phyloP scores from a whole-genome alignment of 2,329 filamentous ascomycete species.

The Alternaria metachromatica region DNA sequence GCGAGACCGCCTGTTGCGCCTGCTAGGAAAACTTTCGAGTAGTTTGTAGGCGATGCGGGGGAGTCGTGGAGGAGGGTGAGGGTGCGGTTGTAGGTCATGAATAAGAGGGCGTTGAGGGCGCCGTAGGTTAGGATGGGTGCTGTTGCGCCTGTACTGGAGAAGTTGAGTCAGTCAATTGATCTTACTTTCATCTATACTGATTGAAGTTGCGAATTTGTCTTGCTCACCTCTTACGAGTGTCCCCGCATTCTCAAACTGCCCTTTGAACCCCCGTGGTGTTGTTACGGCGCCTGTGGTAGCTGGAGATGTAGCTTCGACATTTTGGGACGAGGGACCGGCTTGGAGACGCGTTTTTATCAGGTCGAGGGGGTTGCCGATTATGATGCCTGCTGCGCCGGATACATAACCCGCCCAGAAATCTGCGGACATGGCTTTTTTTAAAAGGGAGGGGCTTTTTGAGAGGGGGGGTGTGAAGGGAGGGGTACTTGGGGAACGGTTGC shows the following conservation, averaged over 20 bases:
- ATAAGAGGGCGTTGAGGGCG: conserved; percentile 87
- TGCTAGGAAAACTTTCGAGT: conserved; percentile 76
- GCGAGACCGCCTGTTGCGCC: conserved; percentile 83
- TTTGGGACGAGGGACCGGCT: conserved; percentile 55
- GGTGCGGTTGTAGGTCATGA: conserved; percentile 89
- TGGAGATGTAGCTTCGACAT: conserved; percentile 11
- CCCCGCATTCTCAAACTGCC: conserved; percentile 46
- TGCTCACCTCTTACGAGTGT: conserved; percentile 47
- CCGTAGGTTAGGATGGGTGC: conserved; percentile 90
- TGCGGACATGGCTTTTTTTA: conserved; percentile 69
- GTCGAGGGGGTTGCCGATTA: conserved; percentile 88
- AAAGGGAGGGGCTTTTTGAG: not conserved
- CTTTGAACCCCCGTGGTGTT: conserved; percentile 28
- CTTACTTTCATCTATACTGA: too few species aligned
- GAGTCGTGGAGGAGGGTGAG: conserved; percentile 63
- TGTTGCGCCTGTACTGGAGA: conserved; percentile 66
- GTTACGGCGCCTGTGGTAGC: conserved; percentile 6
- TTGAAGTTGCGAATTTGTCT: too few species aligned
- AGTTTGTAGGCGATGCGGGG: conserved; percentile 46
- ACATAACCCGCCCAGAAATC: conserved; percentile 96
- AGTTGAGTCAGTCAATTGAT: conserved; percentile 8
- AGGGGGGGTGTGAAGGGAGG: conserved; percentile 20
- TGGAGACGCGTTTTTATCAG: conserved; percentile 82
- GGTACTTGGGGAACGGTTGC: conserved; percentile 10
- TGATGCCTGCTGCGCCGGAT: conserved; percentile 82